These are phyloP conservation scores for Eucalyptus regnans DNA, from an alignment of 345 rosid species.

Conservation along the genomic window DNA sequence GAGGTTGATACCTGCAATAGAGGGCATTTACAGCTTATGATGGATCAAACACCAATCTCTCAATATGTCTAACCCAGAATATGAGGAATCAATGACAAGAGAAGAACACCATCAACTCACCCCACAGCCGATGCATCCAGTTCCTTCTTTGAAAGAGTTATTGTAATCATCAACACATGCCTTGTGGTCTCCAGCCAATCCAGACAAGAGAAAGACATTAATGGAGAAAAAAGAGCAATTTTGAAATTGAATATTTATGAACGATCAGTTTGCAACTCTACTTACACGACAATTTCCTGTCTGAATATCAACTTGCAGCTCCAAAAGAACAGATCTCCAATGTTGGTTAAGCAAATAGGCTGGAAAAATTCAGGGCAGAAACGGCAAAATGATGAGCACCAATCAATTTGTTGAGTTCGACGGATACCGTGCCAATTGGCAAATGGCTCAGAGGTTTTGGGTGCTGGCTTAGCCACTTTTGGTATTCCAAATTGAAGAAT, in stretches of 20 bases:
- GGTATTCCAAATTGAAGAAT: not conserved
- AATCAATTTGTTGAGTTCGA: not conserved
- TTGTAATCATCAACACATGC: slow-evolving; percentile 89
- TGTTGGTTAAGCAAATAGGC: not conserved
- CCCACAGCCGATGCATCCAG: slow-evolving; percentile 51
- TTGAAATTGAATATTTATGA: not conserved
- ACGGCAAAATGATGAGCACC: not conserved
- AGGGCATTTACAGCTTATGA: not conserved
- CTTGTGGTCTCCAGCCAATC: slow-evolving; percentile 85
- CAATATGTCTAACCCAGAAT: not conserved
- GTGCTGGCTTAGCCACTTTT: slow-evolving; percentile 10
- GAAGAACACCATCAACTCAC: slow-evolving; percentile 24
- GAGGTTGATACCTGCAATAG: slow-evolving; percentile 52
- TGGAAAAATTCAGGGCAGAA: not conserved
- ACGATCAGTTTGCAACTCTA: not conserved
- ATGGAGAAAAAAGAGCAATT: not conserved
- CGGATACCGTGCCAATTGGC: slow-evolving; percentile 2
- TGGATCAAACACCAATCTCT: not conserved
- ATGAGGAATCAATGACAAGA: not conserved
- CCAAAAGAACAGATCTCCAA: not conserved
- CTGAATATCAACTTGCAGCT: not conserved
- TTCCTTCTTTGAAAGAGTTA: slow-evolving; percentile 68
- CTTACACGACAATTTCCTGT: slow-evolving; percentile 46
- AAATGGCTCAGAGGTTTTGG: slow-evolving; percentile 13
- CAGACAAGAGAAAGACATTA: not conserved